Base-by-base conservation (phyloP, 345 rosid species). In the Hypericum androsaemum region DNA sequence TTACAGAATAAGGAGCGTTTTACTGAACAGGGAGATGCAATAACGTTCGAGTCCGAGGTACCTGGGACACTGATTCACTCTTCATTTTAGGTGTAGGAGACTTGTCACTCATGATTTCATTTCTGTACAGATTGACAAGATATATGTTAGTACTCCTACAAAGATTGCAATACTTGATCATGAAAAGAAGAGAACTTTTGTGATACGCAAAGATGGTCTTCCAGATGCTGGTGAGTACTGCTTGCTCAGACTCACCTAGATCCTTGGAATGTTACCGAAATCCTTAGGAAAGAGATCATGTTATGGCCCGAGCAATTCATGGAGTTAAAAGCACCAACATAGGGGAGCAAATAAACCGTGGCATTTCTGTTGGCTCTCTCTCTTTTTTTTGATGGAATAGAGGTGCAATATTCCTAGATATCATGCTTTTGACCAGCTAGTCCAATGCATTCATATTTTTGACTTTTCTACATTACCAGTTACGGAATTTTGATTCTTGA, bases 21-120 rank as follows among this genome's bases (percentile, higher is more conserved):
- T 70, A 92, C 96, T 4, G 96, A 92, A 58, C 96, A 85, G 65
- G 98, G 94, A 41, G 96, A 88, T 70, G 98, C 96, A 5, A 77
- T 92, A 67, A 85, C 97, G 47, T 92, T 88, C 60, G 98, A 92
- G 70, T 75, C 86, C 41, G 94, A 88, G 70, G 97, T 86, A 64
- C 39, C 7, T 5, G 10, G 53, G 52, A 43, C 38, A 32, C 41
- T 48, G 76, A 52, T 59, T 43, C 16, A 28, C 54, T 17, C 42
- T 37, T 32, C n/a, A 11, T 52, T 12, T 41, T 43, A 1, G 16
- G 32, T 37, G 39, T 10, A 1, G 16, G 32, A 15, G 39, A 7
- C 15, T 22, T 43, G 53, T 10, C 13, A 3, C 47, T 7, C 37
- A 47, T 28, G 35, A 7, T 28, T 7, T 38, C 41, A n/a, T 57